phyloP scores from a whole-genome alignment of 225 moss, liverwort and hornwort species.

The Polytrichum formosum region DNA sequence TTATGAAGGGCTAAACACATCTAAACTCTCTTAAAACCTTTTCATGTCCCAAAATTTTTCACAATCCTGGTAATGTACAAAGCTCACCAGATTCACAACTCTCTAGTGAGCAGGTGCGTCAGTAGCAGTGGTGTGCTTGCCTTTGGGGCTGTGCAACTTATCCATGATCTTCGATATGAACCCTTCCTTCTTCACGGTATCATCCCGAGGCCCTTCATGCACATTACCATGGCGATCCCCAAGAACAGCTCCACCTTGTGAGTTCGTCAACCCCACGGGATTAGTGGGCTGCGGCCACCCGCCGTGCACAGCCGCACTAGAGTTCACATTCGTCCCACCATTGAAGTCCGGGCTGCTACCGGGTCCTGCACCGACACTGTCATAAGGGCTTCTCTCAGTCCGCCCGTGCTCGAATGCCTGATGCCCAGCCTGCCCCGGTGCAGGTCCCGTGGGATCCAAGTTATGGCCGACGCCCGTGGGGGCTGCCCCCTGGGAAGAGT shows the following conservation, averaged over 20 bases:
- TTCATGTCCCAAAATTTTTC: no score
- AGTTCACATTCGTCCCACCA: conserved; percentile 26
- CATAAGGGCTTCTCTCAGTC: conserved; percentile 11
- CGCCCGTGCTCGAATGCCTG: conserved; percentile 7
- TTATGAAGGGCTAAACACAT: no score
- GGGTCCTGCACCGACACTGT: background rate
- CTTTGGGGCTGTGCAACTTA: conserved; percentile 50
- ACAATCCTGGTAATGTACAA: no score
- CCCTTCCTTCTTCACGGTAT: conserved; percentile 51
- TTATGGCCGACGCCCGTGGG: conserved; percentile 1
- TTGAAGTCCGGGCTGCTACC: conserved; percentile 33
- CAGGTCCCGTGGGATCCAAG: conserved; percentile 35
- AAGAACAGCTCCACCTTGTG: conserved; percentile 32
- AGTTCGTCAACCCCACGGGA: conserved; percentile 35
- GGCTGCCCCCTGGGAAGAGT: conserved; percentile 11
- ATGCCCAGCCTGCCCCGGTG: conserved; percentile 26
- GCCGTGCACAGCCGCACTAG: conserved; percentile 36
- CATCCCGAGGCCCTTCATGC: conserved; percentile 45
- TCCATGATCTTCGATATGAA: conserved; percentile 52
- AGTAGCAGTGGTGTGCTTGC: background rate
- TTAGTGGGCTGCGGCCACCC: conserved; percentile 20
- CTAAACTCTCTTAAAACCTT: no score
- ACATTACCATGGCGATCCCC: conserved; percentile 33
- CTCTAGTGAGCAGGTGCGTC: no score
- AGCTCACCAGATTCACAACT: no score